Evolutionary conservation across 371 early-diverging fungal genomes (phyloP), one percentile per base, ranked within the genome.

Genomic region (Basidiobolus meristosporus): DNA sequence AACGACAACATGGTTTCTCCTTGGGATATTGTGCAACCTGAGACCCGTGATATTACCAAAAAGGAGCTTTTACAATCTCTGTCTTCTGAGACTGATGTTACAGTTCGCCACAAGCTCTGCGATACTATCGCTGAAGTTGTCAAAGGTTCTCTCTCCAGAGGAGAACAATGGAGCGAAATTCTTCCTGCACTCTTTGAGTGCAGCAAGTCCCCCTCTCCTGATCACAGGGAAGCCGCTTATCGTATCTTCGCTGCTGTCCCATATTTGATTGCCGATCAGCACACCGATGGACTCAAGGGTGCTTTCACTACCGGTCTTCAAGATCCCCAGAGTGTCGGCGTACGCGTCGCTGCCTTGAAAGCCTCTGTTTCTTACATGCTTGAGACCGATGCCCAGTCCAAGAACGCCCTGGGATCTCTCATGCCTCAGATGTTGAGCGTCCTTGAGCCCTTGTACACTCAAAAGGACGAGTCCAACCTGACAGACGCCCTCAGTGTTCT

Each of bases 51-150:
- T 33, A 65, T 66, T 39, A 70, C 77, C 47, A 81, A 81, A 58
- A 54, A 48, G 3, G 66, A 76, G 43, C 68, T 95, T 38, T 56
- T 95, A 42, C 54, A 65, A 12, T 69, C 86, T 12, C 70, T 95
- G 29, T 62, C 65, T 18, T 66, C 65, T 37, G 93, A 90, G 54
- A 52, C 65, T 19, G 80, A 73, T 44, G 54, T 57, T 42, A 54
- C 63, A 15, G 78, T 84, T 18, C 69, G 90, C 35, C 76, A 84
- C 56, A 93, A 91, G 60, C 59, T 95, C 30, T 77, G 84, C 50
- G 95, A 95, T 58, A 77, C 88, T 31, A 78, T 90, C 50, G 60
- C 90, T 18, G 91, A 93, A 48, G 58, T 95, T 29, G 74, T 77
- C 42, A 75, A 73, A 52, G 68, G 72, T 47, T 69, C 73, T 49